A percentile compares a stretch with the other conserved stretches of the same genome.
Conservation (phyloP, 768 basidiomycete genomes). For the Mycena kentingensis region DNA sequence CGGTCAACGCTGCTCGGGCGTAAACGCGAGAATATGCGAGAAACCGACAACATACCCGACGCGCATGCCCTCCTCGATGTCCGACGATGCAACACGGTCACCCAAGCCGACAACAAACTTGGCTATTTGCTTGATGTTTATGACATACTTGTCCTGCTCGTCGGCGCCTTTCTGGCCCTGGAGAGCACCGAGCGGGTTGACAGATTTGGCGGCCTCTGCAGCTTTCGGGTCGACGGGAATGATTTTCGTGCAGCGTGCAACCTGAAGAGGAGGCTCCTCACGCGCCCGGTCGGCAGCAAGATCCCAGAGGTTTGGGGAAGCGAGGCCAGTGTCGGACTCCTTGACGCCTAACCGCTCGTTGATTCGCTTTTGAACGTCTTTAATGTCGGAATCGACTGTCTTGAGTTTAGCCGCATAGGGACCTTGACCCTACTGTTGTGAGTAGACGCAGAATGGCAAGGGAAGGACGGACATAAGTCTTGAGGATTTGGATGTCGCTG, state of each 20-base stretch:
- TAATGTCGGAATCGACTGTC: slow-evolving; percentile 88
- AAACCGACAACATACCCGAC: slow-evolving; percentile 75
- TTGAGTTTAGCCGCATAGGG: slow-evolving; percentile 90
- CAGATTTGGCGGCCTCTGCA: slow-evolving; percentile 75
- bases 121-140: slow-evolving; percentile 99
- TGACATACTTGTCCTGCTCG: slow-evolving; percentile 99
- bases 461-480: slow-evolving; percentile 76
- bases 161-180: slow-evolving; percentile 96
- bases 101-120: slow-evolving; percentile 98
- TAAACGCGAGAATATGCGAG: not conserved
- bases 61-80: slow-evolving; percentile 99
- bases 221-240: slow-evolving; percentile 79
- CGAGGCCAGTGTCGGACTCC: slow-evolving; percentile 97
- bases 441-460: not conserved
- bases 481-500: slow-evolving; percentile 97
- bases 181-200: slow-evolving; percentile 73
- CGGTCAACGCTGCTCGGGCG: slow-evolving; percentile 74
- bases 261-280: slow-evolving; percentile 92
- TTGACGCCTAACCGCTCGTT: slow-evolving; percentile 99
- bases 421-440: slow-evolving; percentile 81
- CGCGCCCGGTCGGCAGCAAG: slow-evolving; percentile 89
- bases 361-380: slow-evolving; percentile 94
- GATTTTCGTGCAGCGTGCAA: slow-evolving; percentile 98
- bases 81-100: slow-evolving; percentile 94
- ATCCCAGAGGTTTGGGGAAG: slow-evolving; percentile 97